A percentile compares a stretch with the other conserved stretches of the same genome.
Evolutionary conservation across 2,329 filamentous ascomycete species (phyloP).

Genomic region (Apiospora sp.): DNA sequence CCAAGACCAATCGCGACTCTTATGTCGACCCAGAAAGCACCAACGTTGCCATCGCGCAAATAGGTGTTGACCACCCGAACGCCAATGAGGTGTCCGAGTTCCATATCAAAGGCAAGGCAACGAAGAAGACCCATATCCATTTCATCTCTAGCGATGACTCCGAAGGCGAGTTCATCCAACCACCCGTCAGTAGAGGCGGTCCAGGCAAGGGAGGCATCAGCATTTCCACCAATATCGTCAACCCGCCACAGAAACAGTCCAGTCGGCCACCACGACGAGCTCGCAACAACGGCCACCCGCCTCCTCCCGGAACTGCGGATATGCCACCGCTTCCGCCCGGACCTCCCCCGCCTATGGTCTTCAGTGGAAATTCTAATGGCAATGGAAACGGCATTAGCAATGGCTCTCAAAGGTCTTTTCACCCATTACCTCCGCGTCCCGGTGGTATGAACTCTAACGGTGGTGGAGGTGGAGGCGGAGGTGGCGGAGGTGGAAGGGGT

Average conservation of each 20-base stretch:
- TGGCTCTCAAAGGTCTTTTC: conserved; percentile 3
- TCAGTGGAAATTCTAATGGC: background rate
- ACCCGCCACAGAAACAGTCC: conserved; percentile 17
- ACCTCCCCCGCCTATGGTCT: conserved; percentile 3
- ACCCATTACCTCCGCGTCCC: background rate
- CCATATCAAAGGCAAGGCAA: conserved; percentile 39
- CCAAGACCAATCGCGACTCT: conserved; percentile 53
- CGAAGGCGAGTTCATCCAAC: conserved; percentile 42
- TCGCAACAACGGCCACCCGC: conserved; percentile 12
- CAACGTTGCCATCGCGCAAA: conserved; percentile 47
- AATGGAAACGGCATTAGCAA: background rate
- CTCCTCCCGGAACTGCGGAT: background rate
- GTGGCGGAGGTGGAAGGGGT: background rate
- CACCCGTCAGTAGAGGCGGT: conserved; percentile 35
- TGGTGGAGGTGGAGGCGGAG: background rate
- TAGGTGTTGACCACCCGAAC: conserved; percentile 26
- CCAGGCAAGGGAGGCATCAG: conserved; percentile 35
- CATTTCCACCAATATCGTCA: conserved; percentile 40
- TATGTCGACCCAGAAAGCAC: conserved; percentile 58
- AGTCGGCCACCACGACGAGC: background rate
- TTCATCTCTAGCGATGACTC: conserved; percentile 45
- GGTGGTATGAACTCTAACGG: background rate
- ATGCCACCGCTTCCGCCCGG: conserved; percentile 3
- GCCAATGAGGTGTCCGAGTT: conserved; percentile 30
- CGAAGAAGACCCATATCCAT: conserved; percentile 39